Conservation (phyloP, 768 basidiomycete species). For the Tylopilus subfusipes region DNA sequence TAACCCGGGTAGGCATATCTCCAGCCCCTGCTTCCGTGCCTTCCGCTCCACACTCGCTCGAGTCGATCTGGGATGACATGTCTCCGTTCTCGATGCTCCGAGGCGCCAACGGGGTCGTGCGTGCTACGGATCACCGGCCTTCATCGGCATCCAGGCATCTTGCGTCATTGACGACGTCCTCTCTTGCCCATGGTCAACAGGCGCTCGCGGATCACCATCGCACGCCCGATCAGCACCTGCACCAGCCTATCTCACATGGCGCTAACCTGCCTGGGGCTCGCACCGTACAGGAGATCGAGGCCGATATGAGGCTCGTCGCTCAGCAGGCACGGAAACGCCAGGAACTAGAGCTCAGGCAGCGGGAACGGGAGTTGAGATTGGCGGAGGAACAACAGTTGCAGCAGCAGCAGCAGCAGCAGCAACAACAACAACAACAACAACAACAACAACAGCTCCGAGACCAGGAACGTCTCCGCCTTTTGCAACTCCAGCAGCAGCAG, state of each 20-base stretch:
- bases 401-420: slow-evolving; percentile 35
- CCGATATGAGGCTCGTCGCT: slow-evolving; percentile 71
- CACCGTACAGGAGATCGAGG: slow-evolving; percentile 79
- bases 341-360: slow-evolving; percentile 44
- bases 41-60: slow-evolving; percentile 45
- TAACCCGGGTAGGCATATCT: slow-evolving; percentile 20
- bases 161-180: slow-evolving; percentile 18
- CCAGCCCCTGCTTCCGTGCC: slow-evolving; percentile 35
- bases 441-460: slow-evolving; percentile 39
- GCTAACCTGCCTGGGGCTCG: slow-evolving; percentile 41
- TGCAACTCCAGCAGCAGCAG: slow-evolving; percentile 44
- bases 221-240: slow-evolving; percentile 36
- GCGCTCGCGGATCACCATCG: slow-evolving; percentile 33
- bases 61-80: slow-evolving; percentile 81
- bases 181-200: slow-evolving; percentile 28
- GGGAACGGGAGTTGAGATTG: slow-evolving; percentile 40
- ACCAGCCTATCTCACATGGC: slow-evolving; percentile 35
- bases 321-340: slow-evolving; percentile 42
- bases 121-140: slow-evolving; percentile 35
- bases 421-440: slow-evolving; percentile 38
- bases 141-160: slow-evolving; percentile 24
- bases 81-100: slow-evolving; percentile 71
- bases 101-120: slow-evolving; percentile 46
- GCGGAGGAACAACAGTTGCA: slow-evolving; percentile 35
- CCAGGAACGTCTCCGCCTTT: slow-evolving; percentile 38